phyloP scores from a whole-genome alignment of 2,329 filamentous ascomycete genomes.

The Clonostachys chloroleuca region DNA sequence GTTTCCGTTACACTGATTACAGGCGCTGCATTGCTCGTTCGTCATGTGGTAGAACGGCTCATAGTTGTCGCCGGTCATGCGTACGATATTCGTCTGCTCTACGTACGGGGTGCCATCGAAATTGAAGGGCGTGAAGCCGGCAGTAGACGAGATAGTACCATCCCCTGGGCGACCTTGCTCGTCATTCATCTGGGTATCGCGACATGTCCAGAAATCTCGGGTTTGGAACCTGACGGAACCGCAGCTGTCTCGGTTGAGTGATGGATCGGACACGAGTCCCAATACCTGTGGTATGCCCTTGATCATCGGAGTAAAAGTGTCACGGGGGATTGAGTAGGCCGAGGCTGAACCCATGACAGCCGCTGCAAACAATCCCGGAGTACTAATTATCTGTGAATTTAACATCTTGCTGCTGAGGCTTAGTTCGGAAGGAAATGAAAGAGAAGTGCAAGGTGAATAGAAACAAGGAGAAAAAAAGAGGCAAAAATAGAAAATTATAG shows the following conservation, averaged over 20 bases:
- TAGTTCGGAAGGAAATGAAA: too few relatives aligned
- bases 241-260: conserved; percentile 8
- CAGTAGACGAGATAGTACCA: conserved; percentile 6
- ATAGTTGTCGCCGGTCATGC: conserved; percentile 1
- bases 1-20: conserved; percentile 3
- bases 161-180: conserved; percentile 2
- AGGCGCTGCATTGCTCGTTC: too few relatives aligned
- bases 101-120: conserved; percentile 7
- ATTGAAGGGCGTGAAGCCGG: conserved; percentile 6
- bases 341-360: too few relatives aligned
- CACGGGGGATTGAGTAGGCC: not conserved
- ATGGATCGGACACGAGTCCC: conserved; percentile 5
- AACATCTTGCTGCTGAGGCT: too few relatives aligned
- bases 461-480: not conserved
- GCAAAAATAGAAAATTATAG: not conserved
- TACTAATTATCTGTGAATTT: too few relatives aligned
- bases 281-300: not conserved
- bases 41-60: too few relatives aligned
- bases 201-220: conserved; percentile 9
- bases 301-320: not conserved
- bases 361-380: too few relatives aligned
- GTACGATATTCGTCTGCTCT: not conserved
- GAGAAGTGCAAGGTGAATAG: too few relatives aligned
- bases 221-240: conserved; percentile 7
- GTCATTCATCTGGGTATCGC: conserved; percentile 6